Base-by-base conservation (phyloP, 2,329 filamentous ascomycete species). In the Trichoderma simmonsii region DNA sequence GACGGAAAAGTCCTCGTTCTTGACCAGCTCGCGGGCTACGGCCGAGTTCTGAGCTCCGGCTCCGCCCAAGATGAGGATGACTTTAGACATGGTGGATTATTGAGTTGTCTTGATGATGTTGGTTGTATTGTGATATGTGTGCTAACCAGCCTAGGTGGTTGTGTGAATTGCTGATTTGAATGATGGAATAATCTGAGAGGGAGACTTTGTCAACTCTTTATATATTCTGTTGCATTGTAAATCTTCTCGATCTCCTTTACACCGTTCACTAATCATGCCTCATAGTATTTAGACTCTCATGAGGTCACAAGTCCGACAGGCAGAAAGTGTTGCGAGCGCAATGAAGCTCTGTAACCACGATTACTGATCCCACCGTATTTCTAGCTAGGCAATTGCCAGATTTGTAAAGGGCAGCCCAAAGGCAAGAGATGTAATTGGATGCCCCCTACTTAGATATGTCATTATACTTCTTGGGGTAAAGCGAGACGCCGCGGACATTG, bases 21-120 rank as follows among this genome's bases (percentile, higher is more conserved):
- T 68, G 11, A 18, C 24, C 8, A 68, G 26, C 8, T 68, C 65
- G 7, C 65, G 65, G 54, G 65, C 54, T 11, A 68, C 65, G 24
- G 54, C 54, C 0, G 65, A 43, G n/a, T 68, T 68, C 14, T 68
- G 65, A n/a, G 54, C 65, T 32, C 65, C 65, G 2, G 65, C 65
- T 59, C 65, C 69, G 34, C 69, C 69, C 32, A 65, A 34, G 15
- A 71, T 59, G 26, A 71, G 69, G 6, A 71, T 71, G 24, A 59
- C 36, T 26, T 71, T 71, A 1, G 69, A 39, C 66, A 69, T 69
- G 15, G 28, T 32, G 8, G 21, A 57, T 12, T 28, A 3, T 4
- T 32, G 36, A 67, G 15, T 18, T 28, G 3, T 6, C 12, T 14
- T 57, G 6, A 14, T 57, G 18, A 1, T 15, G 9, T 54, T 24